Evolutionary conservation across 306 rosid species (phyloP), one percentile per base, ranked within the genome.

Genomic region (Echinosophora koreensis): DNA sequence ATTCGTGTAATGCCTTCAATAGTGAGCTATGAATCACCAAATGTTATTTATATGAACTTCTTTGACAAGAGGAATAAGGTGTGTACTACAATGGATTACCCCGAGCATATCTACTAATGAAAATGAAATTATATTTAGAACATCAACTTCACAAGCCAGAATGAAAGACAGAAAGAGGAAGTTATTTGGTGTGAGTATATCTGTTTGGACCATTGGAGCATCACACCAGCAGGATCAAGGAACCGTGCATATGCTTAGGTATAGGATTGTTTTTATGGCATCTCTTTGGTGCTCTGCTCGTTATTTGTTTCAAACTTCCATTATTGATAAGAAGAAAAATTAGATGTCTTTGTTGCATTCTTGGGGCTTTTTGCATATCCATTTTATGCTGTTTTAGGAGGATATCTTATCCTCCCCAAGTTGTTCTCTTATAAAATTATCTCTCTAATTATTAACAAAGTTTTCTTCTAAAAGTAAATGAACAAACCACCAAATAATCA

Each of bases 401-500:
- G 54, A 56, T 50, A 13, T 42, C 37, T 4, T 35, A 73, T 66
- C 42, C 35, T 71, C 59, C 47, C 28, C 6, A 3, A 8, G 34
- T 47, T 8, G 5, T 68, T 71, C 52, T 42, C 74, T 64, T 14
- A 42, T 8, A 18, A 44, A 5, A 13, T 8, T 66, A 75, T 5
- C 32, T 12, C 13, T 55, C 51, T 32, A 54, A 38, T 56, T 57
- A 28, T 30, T 66, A 47, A 66, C 15, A 65, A 41, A 30, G 13
- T 2, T 47, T 42, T 32, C 34, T 68, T 51, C 54, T 5, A 5
- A 59, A 51, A 38, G 54, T 32, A 55, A 69, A 37, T 27, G 4
- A 35, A 70, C 4, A 80, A 55, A 9, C 6, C 51, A 37, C 64
- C 22, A 12, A 75, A 73, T 47, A 52, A 59, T 18, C 38, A 60